A percentile compares a stretch with the other conserved stretches of the same genome.
Conservation (phyloP, 2,329 filamentous ascomycete species). For the Didymella lethalis region DNA sequence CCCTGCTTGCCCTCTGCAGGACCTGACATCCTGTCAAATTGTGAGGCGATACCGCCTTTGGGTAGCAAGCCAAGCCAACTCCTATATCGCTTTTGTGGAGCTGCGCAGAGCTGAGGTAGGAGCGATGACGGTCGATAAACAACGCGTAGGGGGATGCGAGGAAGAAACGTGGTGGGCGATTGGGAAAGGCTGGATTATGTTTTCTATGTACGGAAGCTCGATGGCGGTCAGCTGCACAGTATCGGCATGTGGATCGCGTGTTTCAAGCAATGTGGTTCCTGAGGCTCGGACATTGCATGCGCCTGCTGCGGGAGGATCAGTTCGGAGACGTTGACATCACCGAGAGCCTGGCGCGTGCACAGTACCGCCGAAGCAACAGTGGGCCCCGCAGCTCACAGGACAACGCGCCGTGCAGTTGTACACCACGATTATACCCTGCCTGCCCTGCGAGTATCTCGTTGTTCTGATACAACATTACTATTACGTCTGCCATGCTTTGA, state of each 20-base stretch:
- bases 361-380: conserved; percentile 1
- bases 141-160: conserved; percentile 18
- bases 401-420: background rate
- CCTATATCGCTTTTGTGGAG: conserved; percentile 18
- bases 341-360: conserved; percentile 9
- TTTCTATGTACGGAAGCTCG: conserved; percentile 18
- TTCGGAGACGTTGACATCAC: conserved; percentile 20
- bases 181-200: background rate
- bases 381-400: background rate
- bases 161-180: conserved; percentile 27
- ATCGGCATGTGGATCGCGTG: conserved; percentile 16
- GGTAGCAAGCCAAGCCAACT: conserved; percentile 32
- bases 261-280: conserved; percentile 18
- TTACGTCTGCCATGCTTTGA: background rate
- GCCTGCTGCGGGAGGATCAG: conserved; percentile 19
- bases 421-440: background rate
- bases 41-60: conserved; percentile 25
- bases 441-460: too few species aligned
- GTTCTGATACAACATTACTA: background rate
- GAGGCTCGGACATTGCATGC: conserved; percentile 17
- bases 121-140: conserved; percentile 13
- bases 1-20: conserved; percentile 52
- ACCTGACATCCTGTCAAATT: conserved; percentile 51
- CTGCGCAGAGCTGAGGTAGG: conserved; percentile 8
- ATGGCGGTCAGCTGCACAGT: conserved; percentile 23